A percentile compares a stretch with the other conserved stretches of the same genome.
These are phyloP conservation scores for Dinochytrium kinnereticum DNA, from an alignment of 371 early-diverging fungal species.

Conservation along the genomic window DNA sequence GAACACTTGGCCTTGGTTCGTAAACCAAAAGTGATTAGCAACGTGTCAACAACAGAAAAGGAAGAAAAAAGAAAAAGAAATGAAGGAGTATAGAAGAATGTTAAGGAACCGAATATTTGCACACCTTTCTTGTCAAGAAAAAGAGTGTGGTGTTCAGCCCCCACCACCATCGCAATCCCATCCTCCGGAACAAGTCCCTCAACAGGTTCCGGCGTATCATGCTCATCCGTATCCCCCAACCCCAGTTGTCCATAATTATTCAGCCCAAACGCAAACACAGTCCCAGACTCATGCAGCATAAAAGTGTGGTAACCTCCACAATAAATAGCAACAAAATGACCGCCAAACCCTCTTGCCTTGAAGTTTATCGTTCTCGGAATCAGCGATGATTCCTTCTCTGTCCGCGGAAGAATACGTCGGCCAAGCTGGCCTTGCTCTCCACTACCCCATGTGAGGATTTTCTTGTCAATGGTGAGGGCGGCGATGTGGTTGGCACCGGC, in stretches of 20 bases:
- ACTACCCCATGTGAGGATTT: slow-evolving; percentile 91
- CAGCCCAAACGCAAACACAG: slow-evolving; percentile 88
- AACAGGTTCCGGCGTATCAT: slow-evolving; percentile 46
- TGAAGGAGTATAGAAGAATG: background rate
- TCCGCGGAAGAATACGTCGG: slow-evolving; percentile 44
- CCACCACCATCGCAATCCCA: slow-evolving; percentile 64
- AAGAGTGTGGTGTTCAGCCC: slow-evolving; percentile 89
- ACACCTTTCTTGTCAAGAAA: slow-evolving; percentile 72
- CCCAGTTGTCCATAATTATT: slow-evolving; percentile 96
- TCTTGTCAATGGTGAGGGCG: slow-evolving; percentile 72
- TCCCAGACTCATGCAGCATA: slow-evolving; percentile 66
- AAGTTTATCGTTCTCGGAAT: slow-evolving; percentile 53
- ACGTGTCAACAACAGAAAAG: background rate
- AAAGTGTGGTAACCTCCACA: slow-evolving; percentile 90
- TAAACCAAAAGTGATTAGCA: no score
- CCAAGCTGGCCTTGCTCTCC: slow-evolving; percentile 96
- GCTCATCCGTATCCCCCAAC: slow-evolving; percentile 54
- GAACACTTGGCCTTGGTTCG: slow-evolving; percentile 73
- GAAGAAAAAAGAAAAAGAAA: background rate
- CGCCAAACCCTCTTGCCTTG: slow-evolving; percentile 50
- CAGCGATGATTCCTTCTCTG: slow-evolving; percentile 41
- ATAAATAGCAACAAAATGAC: slow-evolving; percentile 69
- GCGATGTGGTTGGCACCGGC: slow-evolving; percentile 93
- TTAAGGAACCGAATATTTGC: slow-evolving; percentile 3
- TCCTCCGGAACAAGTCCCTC: slow-evolving; percentile 48